Percentiles rank a stretch among this genome's conserved stretches.
Conservation (phyloP, 75 land plant species). For the Cupressus sempervirens region DNA sequence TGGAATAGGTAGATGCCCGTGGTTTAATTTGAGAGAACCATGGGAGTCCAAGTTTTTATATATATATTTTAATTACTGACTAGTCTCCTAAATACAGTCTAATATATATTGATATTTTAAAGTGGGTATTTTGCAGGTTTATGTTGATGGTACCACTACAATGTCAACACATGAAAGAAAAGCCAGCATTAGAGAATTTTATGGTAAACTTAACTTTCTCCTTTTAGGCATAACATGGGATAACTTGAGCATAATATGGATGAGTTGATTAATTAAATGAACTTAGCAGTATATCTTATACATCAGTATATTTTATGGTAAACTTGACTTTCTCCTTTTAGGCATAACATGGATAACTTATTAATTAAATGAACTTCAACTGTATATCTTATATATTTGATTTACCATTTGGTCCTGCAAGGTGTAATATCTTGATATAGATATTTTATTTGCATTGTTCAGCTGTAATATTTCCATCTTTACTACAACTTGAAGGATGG, state of each 20-base stretch:
- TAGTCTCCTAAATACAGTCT: background rate
- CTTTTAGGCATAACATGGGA: background rate
- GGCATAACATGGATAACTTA: too few species aligned
- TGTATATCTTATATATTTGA: background rate
- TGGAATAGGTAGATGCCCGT: background rate
- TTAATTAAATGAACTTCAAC: background rate
- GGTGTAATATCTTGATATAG: background rate
- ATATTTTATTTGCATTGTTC: slow-evolving; percentile 11
- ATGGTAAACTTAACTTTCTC: slow-evolving; percentile 35
- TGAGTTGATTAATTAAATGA: too few species aligned
- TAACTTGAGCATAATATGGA: too few species aligned
- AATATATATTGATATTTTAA: background rate
- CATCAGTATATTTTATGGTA: too few species aligned
- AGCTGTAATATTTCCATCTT: slow-evolving; percentile 88
- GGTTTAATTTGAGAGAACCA: background rate
- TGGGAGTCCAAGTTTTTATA: background rate
- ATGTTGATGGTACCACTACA: slow-evolving; percentile 78
- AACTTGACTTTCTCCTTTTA: too few species aligned
- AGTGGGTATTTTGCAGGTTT: slow-evolving; percentile 33
- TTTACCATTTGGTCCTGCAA: background rate
- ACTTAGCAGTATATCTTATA: too few species aligned
- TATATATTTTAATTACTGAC: background rate
- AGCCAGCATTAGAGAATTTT: slow-evolving; percentile 81
- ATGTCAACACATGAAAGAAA: slow-evolving; percentile 81
- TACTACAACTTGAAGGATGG: slow-evolving; percentile 59